Conservation (phyloP, 495 filamentous ascomycete species). For the Parathielavia appendiculata region DNA sequence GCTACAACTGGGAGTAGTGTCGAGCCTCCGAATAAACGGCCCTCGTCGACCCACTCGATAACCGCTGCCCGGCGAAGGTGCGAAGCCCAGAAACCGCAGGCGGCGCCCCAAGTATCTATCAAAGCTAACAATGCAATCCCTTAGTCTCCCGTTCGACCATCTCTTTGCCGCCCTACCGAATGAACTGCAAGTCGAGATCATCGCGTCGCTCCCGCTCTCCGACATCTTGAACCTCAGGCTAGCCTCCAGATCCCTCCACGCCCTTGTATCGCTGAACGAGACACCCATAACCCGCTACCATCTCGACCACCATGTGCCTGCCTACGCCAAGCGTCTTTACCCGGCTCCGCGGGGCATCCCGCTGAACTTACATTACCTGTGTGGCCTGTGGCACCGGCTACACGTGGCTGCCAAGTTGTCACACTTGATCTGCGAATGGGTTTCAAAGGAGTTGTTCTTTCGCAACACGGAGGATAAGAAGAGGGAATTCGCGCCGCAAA, state of each 20-base stretch:
- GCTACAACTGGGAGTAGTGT: conserved; percentile 3
- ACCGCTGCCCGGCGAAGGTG: conserved; percentile 19
- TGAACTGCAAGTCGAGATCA: conserved; percentile 53
- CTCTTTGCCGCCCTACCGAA: conserved; percentile 49
- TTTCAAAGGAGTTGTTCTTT: conserved; percentile 53
- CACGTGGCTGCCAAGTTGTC: conserved; percentile 53
- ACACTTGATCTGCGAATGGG: conserved; percentile 49
- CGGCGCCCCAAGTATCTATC: not conserved
- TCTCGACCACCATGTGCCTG: conserved; percentile 48
- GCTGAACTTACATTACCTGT: conserved; percentile 52
- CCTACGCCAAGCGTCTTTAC: conserved; percentile 50
- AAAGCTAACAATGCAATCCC: conserved; percentile 14
- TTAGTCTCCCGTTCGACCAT: conserved; percentile 42
- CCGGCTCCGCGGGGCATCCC: conserved; percentile 39
- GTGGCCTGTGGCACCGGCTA: conserved; percentile 54
- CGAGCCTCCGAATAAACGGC: conserved; percentile 19
- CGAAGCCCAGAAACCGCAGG: not conserved
- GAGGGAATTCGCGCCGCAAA: conserved; percentile 48
- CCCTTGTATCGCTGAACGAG: conserved; percentile 52
- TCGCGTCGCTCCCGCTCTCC: conserved; percentile 50
- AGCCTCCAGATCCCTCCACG: conserved; percentile 50
- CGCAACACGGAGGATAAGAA: conserved; percentile 45
- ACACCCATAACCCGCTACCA: conserved; percentile 52
- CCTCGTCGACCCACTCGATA: conserved; percentile 22
- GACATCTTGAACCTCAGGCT: conserved; percentile 49